Conservation (phyloP, 371 early-diverging fungal genomes). For the Rhizopus sp. region DNA sequence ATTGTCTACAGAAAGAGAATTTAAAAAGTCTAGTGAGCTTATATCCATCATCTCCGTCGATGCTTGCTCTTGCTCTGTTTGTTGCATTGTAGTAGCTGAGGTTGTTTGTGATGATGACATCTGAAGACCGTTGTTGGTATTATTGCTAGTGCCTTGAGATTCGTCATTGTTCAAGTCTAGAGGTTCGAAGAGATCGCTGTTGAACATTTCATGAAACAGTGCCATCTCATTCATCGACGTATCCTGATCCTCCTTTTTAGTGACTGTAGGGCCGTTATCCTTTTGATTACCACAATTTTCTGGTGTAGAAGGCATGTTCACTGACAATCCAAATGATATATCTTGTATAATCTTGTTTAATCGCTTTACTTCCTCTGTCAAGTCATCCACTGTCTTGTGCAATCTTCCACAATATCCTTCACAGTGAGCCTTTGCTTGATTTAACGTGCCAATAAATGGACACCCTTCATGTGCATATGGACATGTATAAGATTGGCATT, state of each 20-base stretch:
- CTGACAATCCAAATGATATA: conserved; percentile 5
- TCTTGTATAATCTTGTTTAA: conserved; percentile 27
- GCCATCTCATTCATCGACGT: conserved; percentile 32
- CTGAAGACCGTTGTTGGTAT: neutral
- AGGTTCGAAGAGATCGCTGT: conserved; percentile 21
- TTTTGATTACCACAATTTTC: conserved; percentile 15
- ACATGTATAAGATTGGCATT: conserved; percentile 47
- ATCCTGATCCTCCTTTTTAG: conserved; percentile 6
- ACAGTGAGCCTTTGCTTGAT: conserved; percentile 35
- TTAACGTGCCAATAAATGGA: conserved; percentile 35
- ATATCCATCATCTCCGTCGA: conserved; percentile 19
- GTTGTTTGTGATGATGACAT: neutral
- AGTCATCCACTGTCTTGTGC: conserved; percentile 32
- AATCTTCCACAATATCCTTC: conserved; percentile 45
- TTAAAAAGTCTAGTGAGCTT: conserved; percentile 17
- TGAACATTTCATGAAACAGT: conserved; percentile 41
- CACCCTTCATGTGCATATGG: conserved; percentile 43
- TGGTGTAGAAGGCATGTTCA: conserved; percentile 23
- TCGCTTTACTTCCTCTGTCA: conserved; percentile 37
- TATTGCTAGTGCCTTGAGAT: conserved; percentile 1
- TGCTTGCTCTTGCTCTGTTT: neutral
- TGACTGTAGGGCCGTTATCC: conserved; percentile 1
- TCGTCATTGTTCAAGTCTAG: conserved; percentile 16
- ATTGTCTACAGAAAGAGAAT: conserved; percentile 1
- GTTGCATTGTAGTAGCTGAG: neutral